These are phyloP conservation scores for Sanghuangporus weigelae DNA, from an alignment of 1,284 basidiomycete species.

Conservation along the genomic window DNA sequence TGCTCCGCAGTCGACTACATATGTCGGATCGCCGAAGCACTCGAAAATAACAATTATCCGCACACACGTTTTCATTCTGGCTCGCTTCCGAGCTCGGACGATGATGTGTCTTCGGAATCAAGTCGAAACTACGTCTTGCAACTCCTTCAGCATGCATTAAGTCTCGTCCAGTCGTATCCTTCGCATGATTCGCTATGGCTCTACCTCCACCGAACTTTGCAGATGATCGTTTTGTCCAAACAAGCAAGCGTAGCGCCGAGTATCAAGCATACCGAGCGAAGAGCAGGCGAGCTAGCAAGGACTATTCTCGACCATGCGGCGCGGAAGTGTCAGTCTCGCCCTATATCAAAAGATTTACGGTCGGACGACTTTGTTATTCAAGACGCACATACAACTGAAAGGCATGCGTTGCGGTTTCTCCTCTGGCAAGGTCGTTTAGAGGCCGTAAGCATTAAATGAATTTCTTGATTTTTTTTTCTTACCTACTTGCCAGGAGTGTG, in stretches of 20 bases:
- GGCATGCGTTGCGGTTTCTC: too few species aligned
- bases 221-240: background rate
- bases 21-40: slow-evolving; percentile 29
- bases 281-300: background rate
- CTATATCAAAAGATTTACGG: too few species aligned
- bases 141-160: slow-evolving; percentile 34
- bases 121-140: background rate
- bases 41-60: background rate
- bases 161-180: slow-evolving; percentile 44
- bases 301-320: background rate
- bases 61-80: background rate
- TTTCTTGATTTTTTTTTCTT: too few species aligned
- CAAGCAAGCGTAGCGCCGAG: too few species aligned
- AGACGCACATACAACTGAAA: too few species aligned
- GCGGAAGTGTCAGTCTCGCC: background rate
- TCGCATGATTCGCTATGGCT: slow-evolving; percentile 58
- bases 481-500: too few species aligned
- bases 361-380: too few species aligned
- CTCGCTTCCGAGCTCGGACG: background rate
- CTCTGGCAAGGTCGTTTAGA: too few species aligned
- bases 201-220: slow-evolving; percentile 37
- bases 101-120: too few species aligned
- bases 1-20: slow-evolving; percentile 56
- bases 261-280: background rate
- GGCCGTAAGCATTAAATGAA: too few species aligned